Conservation (phyloP, 78 protist genomes). For the Capsaspora owczarzaki region DNA sequence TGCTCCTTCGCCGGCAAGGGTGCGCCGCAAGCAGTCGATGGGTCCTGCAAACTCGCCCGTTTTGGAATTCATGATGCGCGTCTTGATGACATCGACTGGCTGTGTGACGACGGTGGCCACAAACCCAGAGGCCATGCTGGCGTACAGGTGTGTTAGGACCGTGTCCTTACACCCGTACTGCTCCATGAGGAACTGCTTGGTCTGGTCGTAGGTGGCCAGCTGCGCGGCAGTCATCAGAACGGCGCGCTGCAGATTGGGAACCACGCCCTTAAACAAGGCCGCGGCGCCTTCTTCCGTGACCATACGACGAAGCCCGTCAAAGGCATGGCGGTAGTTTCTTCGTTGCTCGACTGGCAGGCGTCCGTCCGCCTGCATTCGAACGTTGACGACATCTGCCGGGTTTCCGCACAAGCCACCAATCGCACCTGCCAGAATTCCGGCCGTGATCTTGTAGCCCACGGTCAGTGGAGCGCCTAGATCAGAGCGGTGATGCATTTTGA, state of each 20-base stretch:
- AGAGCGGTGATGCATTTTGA: not conserved
- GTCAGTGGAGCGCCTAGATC: not conserved
- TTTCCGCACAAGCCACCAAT: constrained; percentile 10
- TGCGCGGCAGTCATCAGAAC: constrained; percentile 3
- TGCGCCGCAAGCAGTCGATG: too few relatives aligned
- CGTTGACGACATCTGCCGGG: constrained; percentile 35
- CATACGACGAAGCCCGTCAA: not conserved
- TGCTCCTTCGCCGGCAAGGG: too few relatives aligned
- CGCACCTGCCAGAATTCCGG: constrained; percentile 19
- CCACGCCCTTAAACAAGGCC: not conserved
- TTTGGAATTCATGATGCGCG: too few relatives aligned
- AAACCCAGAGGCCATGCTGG: too few relatives aligned
- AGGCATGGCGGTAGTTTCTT: constrained; percentile 3
- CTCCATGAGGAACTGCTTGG: not conserved
- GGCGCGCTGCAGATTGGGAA: constrained; percentile 8
- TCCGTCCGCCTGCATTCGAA: constrained; percentile 30
- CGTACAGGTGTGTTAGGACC: too few relatives aligned
- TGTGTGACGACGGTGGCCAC: too few relatives aligned
- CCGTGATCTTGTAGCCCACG: not conserved
- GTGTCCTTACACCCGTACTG: too few relatives aligned
- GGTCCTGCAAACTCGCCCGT: too few relatives aligned
- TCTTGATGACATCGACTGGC: too few relatives aligned
- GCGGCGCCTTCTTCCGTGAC: not conserved
- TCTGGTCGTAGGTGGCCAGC: not conserved
- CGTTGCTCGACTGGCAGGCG: not conserved